A percentile compares a stretch with the other conserved stretches of the same genome.
phyloP scores from a whole-genome alignment of 257 asterid genomes.

The Nicotiana attenuata region DNA sequence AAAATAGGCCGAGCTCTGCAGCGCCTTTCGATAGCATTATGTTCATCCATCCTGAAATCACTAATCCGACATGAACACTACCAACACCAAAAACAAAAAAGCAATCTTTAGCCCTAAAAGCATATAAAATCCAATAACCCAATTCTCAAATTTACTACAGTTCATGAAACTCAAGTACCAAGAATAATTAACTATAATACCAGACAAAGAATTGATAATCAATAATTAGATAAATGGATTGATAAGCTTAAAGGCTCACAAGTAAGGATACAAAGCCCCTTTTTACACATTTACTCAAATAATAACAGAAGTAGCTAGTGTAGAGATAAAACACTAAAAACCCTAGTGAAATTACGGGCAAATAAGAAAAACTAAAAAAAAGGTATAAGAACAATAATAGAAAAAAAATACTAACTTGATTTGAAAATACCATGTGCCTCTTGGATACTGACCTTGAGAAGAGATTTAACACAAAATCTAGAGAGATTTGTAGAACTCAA shows the following conservation, averaged over 20 bases:
- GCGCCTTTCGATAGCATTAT: constrained; percentile 26
- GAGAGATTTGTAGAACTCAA: background rate
- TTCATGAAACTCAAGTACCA: background rate
- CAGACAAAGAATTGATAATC: background rate
- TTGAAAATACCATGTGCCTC: background rate
- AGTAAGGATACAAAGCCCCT: no score
- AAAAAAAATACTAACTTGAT: background rate
- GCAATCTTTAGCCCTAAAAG: background rate
- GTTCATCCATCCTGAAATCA: constrained; percentile 39
- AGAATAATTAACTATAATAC: background rate
- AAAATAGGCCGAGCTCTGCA: constrained; percentile 30
- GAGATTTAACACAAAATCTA: background rate
- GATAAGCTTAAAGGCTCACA: background rate
- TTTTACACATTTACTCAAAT: background rate
- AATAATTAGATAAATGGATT: background rate
- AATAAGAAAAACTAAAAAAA: background rate
- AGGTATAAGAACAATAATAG: background rate
- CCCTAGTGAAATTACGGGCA: background rate
- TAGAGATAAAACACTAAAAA: background rate
- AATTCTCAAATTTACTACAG: background rate
- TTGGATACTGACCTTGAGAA: background rate
- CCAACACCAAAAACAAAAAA: background rate
- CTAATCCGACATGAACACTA: background rate
- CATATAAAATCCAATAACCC: background rate
- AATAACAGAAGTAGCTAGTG: background rate